These are phyloP conservation scores for Yamadazyma endophytica DNA, from an alignment of 805 yeast genomes.

Conservation along the genomic window DNA sequence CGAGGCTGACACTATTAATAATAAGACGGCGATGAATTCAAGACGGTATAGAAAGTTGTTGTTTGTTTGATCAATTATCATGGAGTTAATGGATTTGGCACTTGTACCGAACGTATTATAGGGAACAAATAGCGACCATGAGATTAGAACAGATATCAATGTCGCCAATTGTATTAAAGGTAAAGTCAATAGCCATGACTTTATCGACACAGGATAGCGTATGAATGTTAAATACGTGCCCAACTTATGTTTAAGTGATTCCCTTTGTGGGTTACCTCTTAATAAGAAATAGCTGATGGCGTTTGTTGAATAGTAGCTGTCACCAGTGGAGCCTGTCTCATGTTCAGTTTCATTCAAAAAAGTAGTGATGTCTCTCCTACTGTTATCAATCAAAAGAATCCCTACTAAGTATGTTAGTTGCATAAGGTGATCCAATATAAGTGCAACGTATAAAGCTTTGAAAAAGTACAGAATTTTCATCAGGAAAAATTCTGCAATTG, in stretches of 20 bases:
- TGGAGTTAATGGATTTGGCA: background rate
- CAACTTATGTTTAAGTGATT: conserved; percentile 21
- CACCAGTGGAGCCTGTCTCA: background rate
- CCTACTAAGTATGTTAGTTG: conserved; percentile 64
- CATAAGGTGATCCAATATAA: conserved; percentile 56
- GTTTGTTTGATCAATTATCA: conserved; percentile 13
- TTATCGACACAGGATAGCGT: conserved; percentile 33
- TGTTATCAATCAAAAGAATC: conserved; percentile 62
- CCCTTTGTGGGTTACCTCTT: conserved; percentile 10
- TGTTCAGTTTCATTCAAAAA: conserved; percentile 22
- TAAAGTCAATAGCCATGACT: conserved; percentile 25
- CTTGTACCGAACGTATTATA: conserved; percentile 7
- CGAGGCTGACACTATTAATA: conserved; percentile 46
- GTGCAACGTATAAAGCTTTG: conserved; percentile 30
- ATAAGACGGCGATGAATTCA: conserved; percentile 51
- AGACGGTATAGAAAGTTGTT: conserved; percentile 41
- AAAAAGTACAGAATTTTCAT: conserved; percentile 10
- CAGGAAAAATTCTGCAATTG: conserved; percentile 9
- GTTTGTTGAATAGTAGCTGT: conserved; percentile 6
- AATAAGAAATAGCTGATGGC: conserved; percentile 7
- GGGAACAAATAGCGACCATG: conserved; percentile 21
- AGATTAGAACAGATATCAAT: conserved; percentile 14
- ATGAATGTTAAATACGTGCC: conserved; percentile 19
- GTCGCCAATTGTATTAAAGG: conserved; percentile 13
- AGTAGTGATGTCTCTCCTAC: conserved; percentile 59